A percentile compares a stretch with the other conserved stretches of the same genome.
Conservation (phyloP, 257 asterid species). For the Datura wrightii region DNA sequence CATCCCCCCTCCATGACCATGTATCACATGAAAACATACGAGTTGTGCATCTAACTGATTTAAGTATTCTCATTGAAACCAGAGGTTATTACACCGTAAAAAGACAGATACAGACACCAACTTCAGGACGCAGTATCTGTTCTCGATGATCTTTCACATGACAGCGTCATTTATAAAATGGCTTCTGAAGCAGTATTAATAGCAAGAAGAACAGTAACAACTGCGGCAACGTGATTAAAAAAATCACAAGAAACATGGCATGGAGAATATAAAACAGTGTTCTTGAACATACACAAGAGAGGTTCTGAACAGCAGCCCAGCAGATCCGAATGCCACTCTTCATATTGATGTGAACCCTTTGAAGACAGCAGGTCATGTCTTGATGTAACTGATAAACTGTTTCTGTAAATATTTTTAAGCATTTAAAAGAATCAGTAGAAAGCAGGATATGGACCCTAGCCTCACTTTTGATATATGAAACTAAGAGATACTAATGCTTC, state of each 20-base stretch:
- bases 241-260: neutral
- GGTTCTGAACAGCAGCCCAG: slow-evolving; percentile 96
- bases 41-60: neutral
- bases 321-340: slow-evolving; percentile 86
- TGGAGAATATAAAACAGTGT: slow-evolving; percentile 19
- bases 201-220: neutral
- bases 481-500: neutral
- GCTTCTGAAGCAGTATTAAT: neutral
- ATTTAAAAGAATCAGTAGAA: slow-evolving; percentile 13
- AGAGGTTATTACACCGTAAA: neutral
- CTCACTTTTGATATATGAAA: neutral
- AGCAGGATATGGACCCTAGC: neutral
- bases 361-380: slow-evolving; percentile 64
- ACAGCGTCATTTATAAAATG: neutral
- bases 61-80: neutral
- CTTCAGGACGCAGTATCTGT: slow-evolving; percentile 1
- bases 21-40: neutral
- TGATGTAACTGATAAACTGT: slow-evolving; percentile 69
- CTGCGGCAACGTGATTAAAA: neutral
- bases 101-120: neutral
- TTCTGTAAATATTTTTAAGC: slow-evolving; percentile 51
- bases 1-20: neutral
- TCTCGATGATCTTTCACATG: neutral
- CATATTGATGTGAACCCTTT: slow-evolving; percentile 51
- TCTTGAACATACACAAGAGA: slow-evolving; percentile 68